Conservation (phyloP, 352 stramenopile species). For the Globisporangium carolinianum region DNA sequence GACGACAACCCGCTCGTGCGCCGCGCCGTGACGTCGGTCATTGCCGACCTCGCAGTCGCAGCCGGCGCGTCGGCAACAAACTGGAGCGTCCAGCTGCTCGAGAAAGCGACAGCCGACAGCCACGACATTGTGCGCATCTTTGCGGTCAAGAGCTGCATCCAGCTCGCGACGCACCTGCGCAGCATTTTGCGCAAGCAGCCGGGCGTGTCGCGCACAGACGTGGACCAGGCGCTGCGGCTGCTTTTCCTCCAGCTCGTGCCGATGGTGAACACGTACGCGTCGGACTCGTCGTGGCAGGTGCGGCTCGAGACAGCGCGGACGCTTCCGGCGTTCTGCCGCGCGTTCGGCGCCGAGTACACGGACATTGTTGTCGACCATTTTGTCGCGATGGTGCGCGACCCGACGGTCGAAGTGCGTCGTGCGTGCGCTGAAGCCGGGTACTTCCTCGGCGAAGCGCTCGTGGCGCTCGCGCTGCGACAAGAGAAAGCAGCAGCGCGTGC, state of each 20-base stretch:
- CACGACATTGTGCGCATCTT: constrained; percentile 87
- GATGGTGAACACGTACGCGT: constrained; percentile 86
- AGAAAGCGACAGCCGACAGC: constrained; percentile 76
- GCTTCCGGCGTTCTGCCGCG: constrained; percentile 65
- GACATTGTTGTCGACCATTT: constrained; percentile 87
- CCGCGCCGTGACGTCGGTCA: constrained; percentile 77
- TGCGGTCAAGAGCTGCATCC: constrained; percentile 78
- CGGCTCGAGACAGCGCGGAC: constrained; percentile 69
- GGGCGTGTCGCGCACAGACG: constrained; percentile 26
- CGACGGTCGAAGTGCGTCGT: constrained; percentile 79
- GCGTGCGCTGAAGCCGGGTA: constrained; percentile 66
- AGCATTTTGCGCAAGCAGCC: constrained; percentile 26
- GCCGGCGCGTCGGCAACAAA: constrained; percentile 39
- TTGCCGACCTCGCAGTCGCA: constrained; percentile 59
- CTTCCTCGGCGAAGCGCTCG: constrained; percentile 50
- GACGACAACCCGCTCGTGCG: constrained; percentile 84
- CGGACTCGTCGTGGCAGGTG: constrained; percentile 85
- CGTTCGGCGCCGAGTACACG: constrained; percentile 72
- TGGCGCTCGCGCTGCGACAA: constrained; percentile 34
- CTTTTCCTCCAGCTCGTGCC: constrained; percentile 79
- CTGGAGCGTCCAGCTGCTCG: constrained; percentile 74
- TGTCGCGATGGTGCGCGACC: constrained; percentile 72
- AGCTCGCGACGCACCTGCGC: constrained; percentile 52
- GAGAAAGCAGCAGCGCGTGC: constrained; percentile 4
- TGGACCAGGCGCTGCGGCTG: constrained; percentile 48